Conservation (phyloP, 2,329 filamentous ascomycete genomes). For the Geoglossum cookeanum region DNA sequence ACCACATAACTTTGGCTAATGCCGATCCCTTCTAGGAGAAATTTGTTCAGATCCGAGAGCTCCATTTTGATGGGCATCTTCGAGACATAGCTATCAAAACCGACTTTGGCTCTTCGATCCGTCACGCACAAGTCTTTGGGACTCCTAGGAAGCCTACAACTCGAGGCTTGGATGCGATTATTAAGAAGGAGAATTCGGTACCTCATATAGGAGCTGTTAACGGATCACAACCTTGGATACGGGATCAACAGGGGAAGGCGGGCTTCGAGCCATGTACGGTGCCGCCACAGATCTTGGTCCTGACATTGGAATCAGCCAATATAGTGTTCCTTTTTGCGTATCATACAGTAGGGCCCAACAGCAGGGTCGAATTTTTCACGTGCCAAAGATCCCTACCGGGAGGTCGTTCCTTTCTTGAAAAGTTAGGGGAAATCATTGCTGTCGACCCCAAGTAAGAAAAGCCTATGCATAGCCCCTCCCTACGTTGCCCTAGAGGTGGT, state of each 20-base stretch:
- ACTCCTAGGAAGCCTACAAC: constrained; percentile 23
- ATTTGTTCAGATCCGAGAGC: constrained; percentile 63
- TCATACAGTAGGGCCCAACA: constrained; percentile 20
- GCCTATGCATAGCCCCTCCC: not conserved
- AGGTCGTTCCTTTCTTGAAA: constrained; percentile 31
- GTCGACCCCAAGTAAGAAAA: constrained; percentile 54
- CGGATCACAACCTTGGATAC: not conserved
- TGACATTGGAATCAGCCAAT: constrained; percentile 55
- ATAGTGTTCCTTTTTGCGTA: constrained; percentile 58
- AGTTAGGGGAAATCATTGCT: constrained; percentile 47
- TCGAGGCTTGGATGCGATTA: constrained; percentile 11
- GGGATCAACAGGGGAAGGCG: constrained; percentile 4
- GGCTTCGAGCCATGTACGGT: constrained; percentile 18
- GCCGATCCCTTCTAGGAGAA: constrained; percentile 36
- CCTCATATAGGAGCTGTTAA: constrained; percentile 9
- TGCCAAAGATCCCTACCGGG: constrained; percentile 40
- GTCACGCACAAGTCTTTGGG: constrained; percentile 61
- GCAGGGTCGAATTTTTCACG: constrained; percentile 39
- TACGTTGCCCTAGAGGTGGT: not conserved
- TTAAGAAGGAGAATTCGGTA: constrained; percentile 14
- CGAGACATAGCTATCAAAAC: constrained; percentile 57
- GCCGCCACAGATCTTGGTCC: constrained; percentile 63
- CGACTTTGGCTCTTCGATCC: constrained; percentile 62
- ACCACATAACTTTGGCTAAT: constrained; percentile 11
- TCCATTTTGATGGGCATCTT: constrained; percentile 48